Evolutionary conservation across 768 basidiomycete genomes (phyloP).

Genomic region (Xerocomus spinulosus): DNA sequence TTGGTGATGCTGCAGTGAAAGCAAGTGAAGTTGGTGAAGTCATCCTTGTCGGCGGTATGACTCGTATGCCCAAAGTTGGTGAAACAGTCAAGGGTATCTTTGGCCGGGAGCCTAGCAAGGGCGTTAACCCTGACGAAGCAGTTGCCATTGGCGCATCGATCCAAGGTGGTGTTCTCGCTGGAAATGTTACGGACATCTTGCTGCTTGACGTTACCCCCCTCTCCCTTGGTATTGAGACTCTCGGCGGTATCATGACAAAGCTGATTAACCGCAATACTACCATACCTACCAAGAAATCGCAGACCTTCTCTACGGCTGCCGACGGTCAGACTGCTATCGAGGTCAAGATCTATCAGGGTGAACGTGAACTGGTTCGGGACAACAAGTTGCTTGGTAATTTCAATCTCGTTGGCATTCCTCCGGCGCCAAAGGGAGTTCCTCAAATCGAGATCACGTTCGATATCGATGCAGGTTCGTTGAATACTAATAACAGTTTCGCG

Average conservation of each 20-base stretch:
- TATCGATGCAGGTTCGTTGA: constrained; percentile 85
- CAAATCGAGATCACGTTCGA: constrained; percentile 90
- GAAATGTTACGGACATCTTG: constrained; percentile 92
- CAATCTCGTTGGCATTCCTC: constrained; percentile 97
- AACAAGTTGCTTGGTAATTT: constrained; percentile 99
- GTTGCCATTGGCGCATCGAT: constrained; percentile 98
- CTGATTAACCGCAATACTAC: constrained; percentile 98
- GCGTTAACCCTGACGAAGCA: constrained; percentile 99
- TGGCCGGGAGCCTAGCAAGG: constrained; percentile 95
- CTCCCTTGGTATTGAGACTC: constrained; percentile 93
- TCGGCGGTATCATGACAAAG: constrained; percentile 99
- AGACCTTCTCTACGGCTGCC: constrained; percentile 97
- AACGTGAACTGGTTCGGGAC: constrained; percentile 96
- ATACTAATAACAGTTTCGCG: neutral
- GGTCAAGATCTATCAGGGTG: constrained; percentile 99
- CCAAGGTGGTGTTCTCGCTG: constrained; percentile 96
- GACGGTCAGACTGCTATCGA: constrained; percentile 99
- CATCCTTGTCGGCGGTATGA: constrained; percentile 98
- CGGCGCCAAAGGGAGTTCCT: constrained; percentile 69
- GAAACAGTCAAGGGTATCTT: constrained; percentile 88
- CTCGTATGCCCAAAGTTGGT: constrained; percentile 92
- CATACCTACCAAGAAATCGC: constrained; percentile 99
- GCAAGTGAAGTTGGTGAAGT: constrained; percentile 92
- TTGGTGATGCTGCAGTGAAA: constrained; percentile 91
- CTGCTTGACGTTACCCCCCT: constrained; percentile 95